Conservation (phyloP, 352 stramenopile genomes). For the Globisporangium spiculum region DNA sequence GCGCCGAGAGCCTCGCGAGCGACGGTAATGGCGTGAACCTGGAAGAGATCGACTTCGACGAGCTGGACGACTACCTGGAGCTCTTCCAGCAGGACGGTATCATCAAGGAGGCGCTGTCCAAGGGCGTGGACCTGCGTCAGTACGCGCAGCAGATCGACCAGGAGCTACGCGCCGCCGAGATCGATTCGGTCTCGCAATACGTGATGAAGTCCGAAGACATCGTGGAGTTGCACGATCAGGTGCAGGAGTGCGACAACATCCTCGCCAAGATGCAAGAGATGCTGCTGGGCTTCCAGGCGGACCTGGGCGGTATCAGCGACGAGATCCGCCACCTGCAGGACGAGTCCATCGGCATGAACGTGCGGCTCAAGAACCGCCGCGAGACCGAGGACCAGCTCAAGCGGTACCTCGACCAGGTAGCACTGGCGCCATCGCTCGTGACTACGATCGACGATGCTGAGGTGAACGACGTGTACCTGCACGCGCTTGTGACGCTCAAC, state of each 20-base stretch:
- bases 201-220: constrained; percentile 89
- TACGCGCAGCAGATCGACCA: constrained; percentile 91
- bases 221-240: constrained; percentile 89
- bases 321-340: constrained; percentile 98
- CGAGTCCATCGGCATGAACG: constrained; percentile 91
- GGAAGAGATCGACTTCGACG: constrained; percentile 92
- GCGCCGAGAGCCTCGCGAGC: constrained; percentile 1
- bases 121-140: constrained; percentile 89
- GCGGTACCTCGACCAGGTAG: constrained; percentile 94
- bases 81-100: constrained; percentile 93
- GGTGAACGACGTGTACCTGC: constrained; percentile 93
- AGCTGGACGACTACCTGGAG: constrained; percentile 92
- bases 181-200: constrained; percentile 85
- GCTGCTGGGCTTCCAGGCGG: constrained; percentile 97
- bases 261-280: constrained; percentile 97
- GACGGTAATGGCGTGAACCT: constrained; percentile 40
- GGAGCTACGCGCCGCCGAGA: constrained; percentile 83
- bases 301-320: constrained; percentile 96
- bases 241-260: constrained; percentile 96
- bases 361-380: constrained; percentile 94
- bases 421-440: constrained; percentile 93
- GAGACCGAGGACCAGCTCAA: constrained; percentile 92
- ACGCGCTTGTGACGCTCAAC: constrained; percentile 92
- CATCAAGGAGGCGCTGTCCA: constrained; percentile 88
- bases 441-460: constrained; percentile 92